These are phyloP conservation scores for Phoma sp. DNA, from an alignment of 2,329 filamentous ascomycete species.

Conservation along the genomic window DNA sequence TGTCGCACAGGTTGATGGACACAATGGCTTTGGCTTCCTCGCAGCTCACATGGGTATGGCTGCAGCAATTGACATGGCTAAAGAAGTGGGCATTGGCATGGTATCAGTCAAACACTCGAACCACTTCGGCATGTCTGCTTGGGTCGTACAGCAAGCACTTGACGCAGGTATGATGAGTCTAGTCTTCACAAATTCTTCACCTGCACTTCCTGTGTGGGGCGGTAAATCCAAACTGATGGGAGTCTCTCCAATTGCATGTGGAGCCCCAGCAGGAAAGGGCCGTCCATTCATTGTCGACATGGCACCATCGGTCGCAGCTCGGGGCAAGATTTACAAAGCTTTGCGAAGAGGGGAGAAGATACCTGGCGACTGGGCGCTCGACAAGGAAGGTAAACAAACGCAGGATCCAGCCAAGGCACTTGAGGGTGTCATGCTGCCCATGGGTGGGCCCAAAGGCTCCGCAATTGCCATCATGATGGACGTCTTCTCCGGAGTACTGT, in stretches of 20 bases:
- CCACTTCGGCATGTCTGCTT: slow-evolving; percentile 84
- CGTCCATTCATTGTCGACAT: slow-evolving; percentile 76
- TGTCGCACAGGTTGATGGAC: slow-evolving; percentile 70
- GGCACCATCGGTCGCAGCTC: slow-evolving; percentile 71
- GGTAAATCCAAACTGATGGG: slow-evolving; percentile 72
- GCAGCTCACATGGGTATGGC: slow-evolving; percentile 71
- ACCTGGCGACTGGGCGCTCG: slow-evolving; percentile 76
- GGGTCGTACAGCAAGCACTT: slow-evolving; percentile 78
- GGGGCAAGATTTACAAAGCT: slow-evolving; percentile 77
- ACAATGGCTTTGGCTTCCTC: slow-evolving; percentile 78
- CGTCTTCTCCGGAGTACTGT: slow-evolving; percentile 80
- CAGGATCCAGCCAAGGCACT: slow-evolving; percentile 74
- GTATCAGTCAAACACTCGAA: slow-evolving; percentile 77
- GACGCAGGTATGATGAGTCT: slow-evolving; percentile 70
- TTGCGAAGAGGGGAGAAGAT: slow-evolving; percentile 71
- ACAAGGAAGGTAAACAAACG: slow-evolving; percentile 70
- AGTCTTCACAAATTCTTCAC: slow-evolving; percentile 67
- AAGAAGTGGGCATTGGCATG: slow-evolving; percentile 73
- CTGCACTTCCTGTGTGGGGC: slow-evolving; percentile 74
- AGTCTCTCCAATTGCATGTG: slow-evolving; percentile 76
- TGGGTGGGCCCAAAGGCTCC: slow-evolving; percentile 84
- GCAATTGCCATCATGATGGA: slow-evolving; percentile 86
- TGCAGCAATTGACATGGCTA: slow-evolving; percentile 70
- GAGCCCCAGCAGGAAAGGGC: slow-evolving; percentile 68
- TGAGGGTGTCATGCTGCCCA: slow-evolving; percentile 76